phyloP scores from a whole-genome alignment of 495 filamentous ascomycete species.

The Penicillium longicatenatum region DNA sequence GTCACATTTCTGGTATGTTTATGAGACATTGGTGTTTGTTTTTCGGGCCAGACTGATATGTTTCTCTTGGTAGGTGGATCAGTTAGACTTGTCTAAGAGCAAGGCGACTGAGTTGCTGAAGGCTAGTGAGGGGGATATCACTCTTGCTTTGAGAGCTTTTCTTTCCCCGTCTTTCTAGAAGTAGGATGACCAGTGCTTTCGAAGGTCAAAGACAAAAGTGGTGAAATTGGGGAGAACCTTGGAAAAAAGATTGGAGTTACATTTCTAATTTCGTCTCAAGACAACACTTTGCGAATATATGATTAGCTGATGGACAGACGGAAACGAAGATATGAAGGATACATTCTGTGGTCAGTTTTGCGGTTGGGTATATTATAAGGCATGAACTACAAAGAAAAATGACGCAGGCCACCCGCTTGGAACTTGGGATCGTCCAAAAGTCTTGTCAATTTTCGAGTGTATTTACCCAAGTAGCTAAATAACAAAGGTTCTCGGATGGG shows the following conservation, averaged over 20 bases:
- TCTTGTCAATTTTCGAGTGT: neutral
- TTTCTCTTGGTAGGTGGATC: slow-evolving; percentile 60
- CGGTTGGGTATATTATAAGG: too few species aligned
- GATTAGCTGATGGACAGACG: neutral
- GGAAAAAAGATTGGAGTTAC: neutral
- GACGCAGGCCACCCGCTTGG: too few species aligned
- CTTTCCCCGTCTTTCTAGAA: slow-evolving; percentile 42
- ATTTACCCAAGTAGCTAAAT: too few species aligned
- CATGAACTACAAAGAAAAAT: too few species aligned
- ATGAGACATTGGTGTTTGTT: neutral
- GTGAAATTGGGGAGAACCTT: neutral
- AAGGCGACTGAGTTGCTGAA: slow-evolving; percentile 85
- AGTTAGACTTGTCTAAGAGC: slow-evolving; percentile 74
- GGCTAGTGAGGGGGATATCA: slow-evolving; percentile 75
- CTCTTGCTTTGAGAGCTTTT: slow-evolving; percentile 68
- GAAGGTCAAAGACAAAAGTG: neutral
- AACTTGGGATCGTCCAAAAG: neutral
- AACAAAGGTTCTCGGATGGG: neutral
- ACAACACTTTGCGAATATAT: neutral
- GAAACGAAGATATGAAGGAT: neutral
- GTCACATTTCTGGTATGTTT: slow-evolving; percentile 63
- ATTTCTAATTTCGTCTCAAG: neutral
- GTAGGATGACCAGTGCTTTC: neutral
- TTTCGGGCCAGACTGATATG: neutral
- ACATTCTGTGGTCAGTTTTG: neutral